Evolutionary conservation across 768 basidiomycete species (phyloP), one percentile per base, ranked within the genome.

Genomic region (Flagelloscypha sp.): DNA sequence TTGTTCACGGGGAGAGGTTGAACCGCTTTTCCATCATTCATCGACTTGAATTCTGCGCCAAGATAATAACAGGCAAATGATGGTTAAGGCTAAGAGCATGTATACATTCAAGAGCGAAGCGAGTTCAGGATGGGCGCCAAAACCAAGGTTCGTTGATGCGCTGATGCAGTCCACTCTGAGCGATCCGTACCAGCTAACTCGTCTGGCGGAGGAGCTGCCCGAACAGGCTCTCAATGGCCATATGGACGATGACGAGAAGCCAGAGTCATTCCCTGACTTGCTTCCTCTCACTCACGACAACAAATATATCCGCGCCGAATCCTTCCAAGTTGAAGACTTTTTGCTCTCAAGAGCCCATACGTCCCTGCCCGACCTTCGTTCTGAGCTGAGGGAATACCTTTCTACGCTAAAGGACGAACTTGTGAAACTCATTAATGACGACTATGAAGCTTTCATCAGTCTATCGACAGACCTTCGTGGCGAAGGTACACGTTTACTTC

Each of bases 361-460:
- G 0, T 86, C 89, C 7, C 70, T 95, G 13, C 79, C 84, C 20
- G 94, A 97, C 56, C 66, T 97, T 21, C 80, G 92, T 35, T 59
- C 75, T 3, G 93, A 99, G 54, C 66, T 99, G 15, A 73, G 90
- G 21, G 79, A 88, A 35, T 97, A 97, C 55, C 66, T 89, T 41
- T 73, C 76, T 0, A 63, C 70, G 7, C 61, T 99, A 44, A 90
- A 94, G 57, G 88, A 93, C 54, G 94, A 95, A 54, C 72, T 99
- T 23, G 90, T 98, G 20, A 79, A 79, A 49, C 76, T 98, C 50
- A 95, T 98, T 55, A 98, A 99, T 58, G 84, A 90, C 48, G 95
- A 98, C 60, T 99, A 98, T 51, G 92, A 92, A 55, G 92, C 92
- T 10, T 99, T 98, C 54, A 94, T 98, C 49, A 89, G 86, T 47